phyloP scores from a whole-genome alignment of 2,329 filamentous ascomycete genomes.

The Dothideomycetes sp. region DNA sequence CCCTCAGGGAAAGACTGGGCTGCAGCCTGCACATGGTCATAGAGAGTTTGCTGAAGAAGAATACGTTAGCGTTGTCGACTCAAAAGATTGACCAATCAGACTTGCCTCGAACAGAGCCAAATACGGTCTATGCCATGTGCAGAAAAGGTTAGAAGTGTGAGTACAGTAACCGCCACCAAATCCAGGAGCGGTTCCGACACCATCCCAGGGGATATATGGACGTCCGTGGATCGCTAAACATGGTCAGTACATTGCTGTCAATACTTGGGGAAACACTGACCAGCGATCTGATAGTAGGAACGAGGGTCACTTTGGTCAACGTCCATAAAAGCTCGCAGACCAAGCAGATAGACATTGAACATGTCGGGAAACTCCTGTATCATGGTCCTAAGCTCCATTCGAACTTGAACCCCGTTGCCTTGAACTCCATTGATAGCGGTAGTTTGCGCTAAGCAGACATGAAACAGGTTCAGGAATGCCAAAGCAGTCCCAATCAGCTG shows the following conservation, averaged over 20 bases:
- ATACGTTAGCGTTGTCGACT: too few species aligned
- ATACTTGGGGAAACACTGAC: conserved; percentile 33
- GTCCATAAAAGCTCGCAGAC: conserved; percentile 60
- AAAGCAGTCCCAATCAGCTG: too few species aligned
- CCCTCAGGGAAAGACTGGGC: conserved; percentile 30
- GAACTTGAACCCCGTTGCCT: conserved; percentile 24
- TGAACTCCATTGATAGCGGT: conserved; percentile 20
- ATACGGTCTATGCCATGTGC: conserved; percentile 77
- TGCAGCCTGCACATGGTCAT: conserved; percentile 27
- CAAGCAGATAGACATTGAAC: conserved; percentile 69
- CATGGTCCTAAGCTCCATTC: conserved; percentile 60
- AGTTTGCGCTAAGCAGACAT: not conserved
- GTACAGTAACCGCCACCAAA: conserved; percentile 61
- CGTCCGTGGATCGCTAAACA: conserved; percentile 67
- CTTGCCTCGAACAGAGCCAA: conserved; percentile 49
- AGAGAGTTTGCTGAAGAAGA: conserved; percentile 28
- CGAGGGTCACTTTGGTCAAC: conserved; percentile 51
- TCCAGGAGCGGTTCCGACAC: conserved; percentile 35
- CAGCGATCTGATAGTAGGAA: conserved; percentile 71
- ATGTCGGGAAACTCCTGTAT: conserved; percentile 47
- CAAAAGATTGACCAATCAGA: not conserved
- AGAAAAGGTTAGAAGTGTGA: conserved; percentile 65
- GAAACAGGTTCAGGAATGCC: not conserved
- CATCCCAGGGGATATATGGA: conserved; percentile 51
- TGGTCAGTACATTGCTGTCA: not conserved